phyloP scores from a whole-genome alignment of 2,329 filamentous ascomycete genomes.

The Trichophyton simii region DNA sequence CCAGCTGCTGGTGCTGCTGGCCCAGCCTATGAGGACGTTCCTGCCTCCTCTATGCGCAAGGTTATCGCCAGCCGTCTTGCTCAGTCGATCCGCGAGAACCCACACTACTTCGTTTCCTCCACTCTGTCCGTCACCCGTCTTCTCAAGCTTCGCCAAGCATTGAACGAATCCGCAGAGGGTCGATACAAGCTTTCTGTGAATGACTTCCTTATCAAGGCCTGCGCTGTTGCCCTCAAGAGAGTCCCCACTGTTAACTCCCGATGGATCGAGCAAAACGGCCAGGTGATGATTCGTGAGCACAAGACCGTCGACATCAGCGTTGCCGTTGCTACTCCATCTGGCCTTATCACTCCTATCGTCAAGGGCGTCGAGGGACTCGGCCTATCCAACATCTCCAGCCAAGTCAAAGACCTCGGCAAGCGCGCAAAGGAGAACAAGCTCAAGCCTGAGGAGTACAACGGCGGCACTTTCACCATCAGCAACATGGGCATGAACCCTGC shows the following conservation, averaged over 20 bases:
- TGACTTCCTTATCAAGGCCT: constrained; percentile 97
- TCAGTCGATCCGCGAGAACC: constrained; percentile 84
- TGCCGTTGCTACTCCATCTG: constrained; percentile 81
- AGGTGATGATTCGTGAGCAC: constrained; percentile 76
- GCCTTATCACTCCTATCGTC: constrained; percentile 95
- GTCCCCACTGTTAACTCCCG: constrained; percentile 92
- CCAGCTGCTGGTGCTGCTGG: constrained; percentile 41
- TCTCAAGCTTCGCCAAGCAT: constrained; percentile 83
- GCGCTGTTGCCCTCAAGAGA: constrained; percentile 76
- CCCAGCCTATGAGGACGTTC: constrained; percentile 68
- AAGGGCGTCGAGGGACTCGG: constrained; percentile 77
- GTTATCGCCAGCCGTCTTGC: constrained; percentile 84
- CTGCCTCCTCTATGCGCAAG: constrained; percentile 90
- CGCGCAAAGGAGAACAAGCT: constrained; percentile 93
- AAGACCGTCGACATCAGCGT: constrained; percentile 90
- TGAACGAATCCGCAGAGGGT: constrained; percentile 79
- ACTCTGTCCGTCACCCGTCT: constrained; percentile 88
- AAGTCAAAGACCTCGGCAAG: constrained; percentile 95
- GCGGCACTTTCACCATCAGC: constrained; percentile 96
- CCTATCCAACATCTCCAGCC: constrained; percentile 71
- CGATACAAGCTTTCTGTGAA: constrained; percentile 99
- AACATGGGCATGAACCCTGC: constrained; percentile 99
- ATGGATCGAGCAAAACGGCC: constrained; percentile 68
- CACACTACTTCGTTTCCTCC: constrained; percentile 94
- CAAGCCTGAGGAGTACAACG: constrained; percentile 99